Evolutionary conservation across 306 rosid species (phyloP), one percentile per base, ranked within the genome.

Genomic region (Glycine soja): DNA sequence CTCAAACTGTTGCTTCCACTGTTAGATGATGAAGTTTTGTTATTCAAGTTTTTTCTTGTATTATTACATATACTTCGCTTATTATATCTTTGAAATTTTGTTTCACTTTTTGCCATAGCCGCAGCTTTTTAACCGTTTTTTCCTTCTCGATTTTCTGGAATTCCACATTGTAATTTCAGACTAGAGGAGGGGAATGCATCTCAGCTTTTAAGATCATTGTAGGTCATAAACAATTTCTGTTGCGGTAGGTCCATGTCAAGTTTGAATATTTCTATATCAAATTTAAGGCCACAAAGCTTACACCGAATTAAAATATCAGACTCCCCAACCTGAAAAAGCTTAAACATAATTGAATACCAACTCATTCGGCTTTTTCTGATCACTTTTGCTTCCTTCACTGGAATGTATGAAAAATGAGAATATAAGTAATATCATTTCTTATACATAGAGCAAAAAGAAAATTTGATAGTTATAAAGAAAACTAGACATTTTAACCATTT

Each of bases 1-100:
- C 98, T 84, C 97, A 88, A 2, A 80, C 88, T 12, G 92, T 95
- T 86, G 97, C 97, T 80, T 91, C 98, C 52, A 77, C 90, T 5
- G 94, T 92, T 56, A 90, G 83, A 91, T 94, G 82, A 90, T 52
- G 8, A 45, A 50, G 38, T 66, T 66, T 64, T 77, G 54, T 63
- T 16, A 18, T 80, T 68, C 45, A 61, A 24, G 36, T 8, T 75
- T 61, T 61, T 71, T 70, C 45, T 19, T 70, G 68, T 24, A n/a
- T 66, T 13, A 45, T 24, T 19, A 19, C 30, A 45, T 19, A 83
- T 67, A 15, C 53, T 77, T 79, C 70, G 15, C 34, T 84, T 79
- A 10, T 50, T 79, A 10, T 50, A 38, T 74, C 53, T 74, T 19
- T 11, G 36, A 58, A 10, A 38, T 66, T 70, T 38, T 56, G 15